These are phyloP conservation scores for Aegilops umbellulata DNA, from an alignment of 176 grass and related monocot genomes.

Conservation along the genomic window DNA sequence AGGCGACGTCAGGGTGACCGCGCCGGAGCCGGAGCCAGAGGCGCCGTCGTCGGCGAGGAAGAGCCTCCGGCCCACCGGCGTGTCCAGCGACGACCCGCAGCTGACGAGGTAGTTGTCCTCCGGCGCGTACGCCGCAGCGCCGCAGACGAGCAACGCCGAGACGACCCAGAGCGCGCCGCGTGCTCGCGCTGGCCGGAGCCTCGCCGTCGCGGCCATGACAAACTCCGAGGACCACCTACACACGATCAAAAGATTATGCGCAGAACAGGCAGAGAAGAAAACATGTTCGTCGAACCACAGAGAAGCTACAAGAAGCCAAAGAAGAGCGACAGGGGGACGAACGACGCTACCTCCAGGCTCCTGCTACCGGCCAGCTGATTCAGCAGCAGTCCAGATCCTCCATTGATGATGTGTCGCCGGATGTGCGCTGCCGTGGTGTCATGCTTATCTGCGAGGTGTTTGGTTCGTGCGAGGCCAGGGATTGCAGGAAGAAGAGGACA, in stretches of 20 bases:
- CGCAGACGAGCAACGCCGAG: neutral
- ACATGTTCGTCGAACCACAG: no score
- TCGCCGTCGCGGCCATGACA: neutral
- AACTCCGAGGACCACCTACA: no score
- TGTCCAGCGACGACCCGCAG: slow-evolving; percentile 60
- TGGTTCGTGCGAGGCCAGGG: no score
- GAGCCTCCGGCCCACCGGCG: slow-evolving; percentile 45
- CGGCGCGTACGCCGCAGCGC: slow-evolving; percentile 28
- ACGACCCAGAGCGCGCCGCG: neutral
- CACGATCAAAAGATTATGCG: no score
- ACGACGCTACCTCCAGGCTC: neutral
- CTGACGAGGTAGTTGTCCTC: slow-evolving; percentile 72
- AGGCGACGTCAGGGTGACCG: slow-evolving; percentile 41
- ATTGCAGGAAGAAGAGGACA: no score
- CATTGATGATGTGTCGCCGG: neutral
- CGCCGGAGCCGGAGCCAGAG: slow-evolving; percentile 23
- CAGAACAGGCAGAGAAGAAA: no score
- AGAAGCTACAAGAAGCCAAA: no score
- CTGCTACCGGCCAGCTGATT: no score
- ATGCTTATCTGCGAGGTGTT: neutral
- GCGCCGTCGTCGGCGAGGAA: slow-evolving; percentile 50
- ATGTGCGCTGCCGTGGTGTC: neutral
- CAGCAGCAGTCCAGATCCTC: no score
- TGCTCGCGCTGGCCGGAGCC: slow-evolving; percentile 3
- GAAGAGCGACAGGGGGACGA: no score